Evolutionary conservation across 805 yeast species (phyloP), one percentile per base, ranked within the genome.

Genomic region (Ogataea trehaloabstinens): DNA sequence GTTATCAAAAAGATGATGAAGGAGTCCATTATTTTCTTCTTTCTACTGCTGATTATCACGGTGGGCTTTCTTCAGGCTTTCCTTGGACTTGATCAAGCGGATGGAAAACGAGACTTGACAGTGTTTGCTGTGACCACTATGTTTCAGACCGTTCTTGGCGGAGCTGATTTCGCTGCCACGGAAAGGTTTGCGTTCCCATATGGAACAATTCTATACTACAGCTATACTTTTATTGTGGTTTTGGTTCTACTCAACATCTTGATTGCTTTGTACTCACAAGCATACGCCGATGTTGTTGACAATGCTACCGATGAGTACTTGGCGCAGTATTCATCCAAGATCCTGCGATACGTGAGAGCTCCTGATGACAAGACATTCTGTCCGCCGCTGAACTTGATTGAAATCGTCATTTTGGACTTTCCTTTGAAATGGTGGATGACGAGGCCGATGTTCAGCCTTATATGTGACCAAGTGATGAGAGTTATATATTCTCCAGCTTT

Each of bases 41-140:
- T 85, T 31, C 64, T 88, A 48, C 67, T 88, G 39, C 65, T 73
- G 6, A 75, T 87, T 41, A 80, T 88, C 25, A 79, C 83, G 45
- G 58, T 83, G 34, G 96, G 96, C 0, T 88, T 88, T 62, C 64
- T 86, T 39, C 96, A 88, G 58, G 95, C 95, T 0, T 86, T 88
- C 59, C 61, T 88, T 24, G 96, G 95, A 10, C 68, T 88, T 38
- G 96, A 88, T 62, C 82, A 85, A 25, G 84, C 95, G 2, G 96
- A 88, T 60, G 95, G 96, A 48, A 78, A 75, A 45, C 68, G 83
- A 41, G 93, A 87, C 48, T 82, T 85, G 19, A 85, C 95, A 1
- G 62, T 67, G 16, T 68, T 76, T 24, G 80, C 86, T 35, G 60
- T 86, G 31, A 64, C 77, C 7, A 80, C 82, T 13, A 70, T 88